Evolutionary conservation across 176 grass and related monocot genomes (phyloP).

Genomic region (Carex cristatella): DNA sequence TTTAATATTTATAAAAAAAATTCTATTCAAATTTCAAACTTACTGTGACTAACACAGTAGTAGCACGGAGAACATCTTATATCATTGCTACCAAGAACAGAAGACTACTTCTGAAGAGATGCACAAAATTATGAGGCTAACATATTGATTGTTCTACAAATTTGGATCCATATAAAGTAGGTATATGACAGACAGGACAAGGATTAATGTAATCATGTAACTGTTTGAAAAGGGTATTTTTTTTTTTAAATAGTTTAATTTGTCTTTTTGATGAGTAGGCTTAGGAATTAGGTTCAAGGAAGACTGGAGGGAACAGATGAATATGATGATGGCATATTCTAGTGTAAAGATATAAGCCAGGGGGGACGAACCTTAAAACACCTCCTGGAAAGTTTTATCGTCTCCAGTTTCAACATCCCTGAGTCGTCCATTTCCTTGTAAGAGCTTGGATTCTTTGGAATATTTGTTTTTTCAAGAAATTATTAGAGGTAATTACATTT

Average conservation of each 20-base stretch:
- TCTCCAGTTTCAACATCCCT: neutral
- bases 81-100: too few relatives aligned
- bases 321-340: neutral
- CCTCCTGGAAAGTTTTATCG: neutral
- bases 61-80: too few relatives aligned
- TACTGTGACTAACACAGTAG: too few relatives aligned
- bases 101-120: too few relatives aligned
- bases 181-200: neutral
- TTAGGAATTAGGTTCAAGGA: neutral
- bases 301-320: neutral
- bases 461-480: neutral
- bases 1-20: too few relatives aligned
- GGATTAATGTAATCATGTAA: neutral
- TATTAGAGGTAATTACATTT: neutral
- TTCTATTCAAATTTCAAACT: too few relatives aligned
- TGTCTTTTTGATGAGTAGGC: neutral
- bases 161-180: neutral
- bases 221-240: neutral
- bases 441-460: neutral
- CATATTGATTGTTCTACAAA: too few relatives aligned
- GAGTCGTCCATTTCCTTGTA: neutral
- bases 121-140: too few relatives aligned
- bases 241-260: neutral
- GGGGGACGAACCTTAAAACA: conserved; percentile 51
- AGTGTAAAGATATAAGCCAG: conserved; percentile 20